These are phyloP conservation scores for Ascomycota sp. DNA, from an alignment of 2,329 filamentous ascomycete species.

Conservation along the genomic window DNA sequence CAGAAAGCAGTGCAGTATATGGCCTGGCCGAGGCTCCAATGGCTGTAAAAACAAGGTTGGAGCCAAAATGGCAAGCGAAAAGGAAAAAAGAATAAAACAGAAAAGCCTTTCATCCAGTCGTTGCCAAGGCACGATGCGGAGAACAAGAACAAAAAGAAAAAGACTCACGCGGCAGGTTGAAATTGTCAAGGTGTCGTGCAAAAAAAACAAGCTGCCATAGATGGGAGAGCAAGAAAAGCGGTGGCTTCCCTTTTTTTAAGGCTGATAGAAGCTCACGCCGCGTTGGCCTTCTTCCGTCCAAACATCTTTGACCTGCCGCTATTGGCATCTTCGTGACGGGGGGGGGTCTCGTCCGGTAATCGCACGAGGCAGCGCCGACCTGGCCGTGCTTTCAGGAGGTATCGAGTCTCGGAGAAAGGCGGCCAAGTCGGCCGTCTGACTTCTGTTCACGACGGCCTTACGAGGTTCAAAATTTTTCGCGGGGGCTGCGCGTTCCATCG, in stretches of 20 bases:
- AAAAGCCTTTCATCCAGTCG: no score
- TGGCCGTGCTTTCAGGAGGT: conserved; percentile 24
- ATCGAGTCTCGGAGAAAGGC: conserved; percentile 51
- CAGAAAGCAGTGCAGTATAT: background rate
- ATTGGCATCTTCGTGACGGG: conserved; percentile 18
- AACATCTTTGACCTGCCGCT: conserved; percentile 27
- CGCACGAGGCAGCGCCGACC: conserved; percentile 1
- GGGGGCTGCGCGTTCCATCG: conserved; percentile 21
- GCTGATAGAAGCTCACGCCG: conserved; percentile 9
- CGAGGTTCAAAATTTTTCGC: conserved; percentile 40
- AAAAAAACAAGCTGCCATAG: no score
- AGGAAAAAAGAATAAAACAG: conserved; percentile 1
- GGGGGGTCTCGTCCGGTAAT: conserved; percentile 6
- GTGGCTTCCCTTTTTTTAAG: no score
- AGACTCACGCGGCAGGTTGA: no score
- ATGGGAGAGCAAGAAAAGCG: no score
- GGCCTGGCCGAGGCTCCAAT: no score
- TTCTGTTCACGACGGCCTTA: conserved; percentile 27
- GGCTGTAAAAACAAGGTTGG: background rate
- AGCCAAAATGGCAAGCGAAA: background rate
- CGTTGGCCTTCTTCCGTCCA: conserved; percentile 25
- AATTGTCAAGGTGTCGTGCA: no score
- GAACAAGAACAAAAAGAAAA: no score
- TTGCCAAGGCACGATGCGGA: no score
- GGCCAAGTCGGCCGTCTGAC: conserved; percentile 46